Evolutionary conservation across 768 basidiomycete species (phyloP).

Genomic region (Leccinum longicurvipes): DNA sequence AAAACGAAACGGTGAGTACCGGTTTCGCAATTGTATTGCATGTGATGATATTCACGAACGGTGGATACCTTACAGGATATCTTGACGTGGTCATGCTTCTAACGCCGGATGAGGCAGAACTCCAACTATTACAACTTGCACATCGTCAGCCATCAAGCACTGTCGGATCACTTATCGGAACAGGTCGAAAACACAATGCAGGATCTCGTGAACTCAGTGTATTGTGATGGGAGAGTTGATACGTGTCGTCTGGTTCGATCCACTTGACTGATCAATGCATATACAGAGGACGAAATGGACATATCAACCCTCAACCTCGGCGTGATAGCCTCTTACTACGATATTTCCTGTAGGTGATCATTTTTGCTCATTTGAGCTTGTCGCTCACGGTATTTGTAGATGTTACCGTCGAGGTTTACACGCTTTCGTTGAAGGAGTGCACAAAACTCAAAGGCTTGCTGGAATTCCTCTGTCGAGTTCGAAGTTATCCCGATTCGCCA

Average conservation of each 20-base stretch:
- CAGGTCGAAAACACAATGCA: conserved; percentile 90
- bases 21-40: neutral
- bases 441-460: conserved; percentile 96
- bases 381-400: conserved; percentile 43
- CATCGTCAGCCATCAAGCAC: conserved; percentile 92
- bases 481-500: conserved; percentile 92
- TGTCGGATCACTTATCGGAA: conserved; percentile 95
- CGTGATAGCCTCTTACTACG: conserved; percentile 98
- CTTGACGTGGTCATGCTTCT: conserved; percentile 98
- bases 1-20: conserved; percentile 80
- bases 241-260: neutral
- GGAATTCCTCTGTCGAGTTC: conserved; percentile 94
- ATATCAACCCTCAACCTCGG: conserved; percentile 89
- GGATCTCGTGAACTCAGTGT: conserved; percentile 92
- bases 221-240: conserved; percentile 71
- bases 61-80: conserved; percentile 60
- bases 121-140: conserved; percentile 94
- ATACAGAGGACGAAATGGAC: conserved; percentile 85
- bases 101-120: conserved; percentile 95
- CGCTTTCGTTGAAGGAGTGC: conserved; percentile 88
- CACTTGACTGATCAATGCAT: conserved; percentile 1
- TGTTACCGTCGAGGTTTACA: conserved; percentile 96
- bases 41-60: neutral
- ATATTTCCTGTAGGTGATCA: conserved; percentile 72
- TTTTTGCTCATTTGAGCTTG: neutral